Base-by-base conservation (phyloP, 2,329 filamentous ascomycete species). In the Saccharata proteae region DNA sequence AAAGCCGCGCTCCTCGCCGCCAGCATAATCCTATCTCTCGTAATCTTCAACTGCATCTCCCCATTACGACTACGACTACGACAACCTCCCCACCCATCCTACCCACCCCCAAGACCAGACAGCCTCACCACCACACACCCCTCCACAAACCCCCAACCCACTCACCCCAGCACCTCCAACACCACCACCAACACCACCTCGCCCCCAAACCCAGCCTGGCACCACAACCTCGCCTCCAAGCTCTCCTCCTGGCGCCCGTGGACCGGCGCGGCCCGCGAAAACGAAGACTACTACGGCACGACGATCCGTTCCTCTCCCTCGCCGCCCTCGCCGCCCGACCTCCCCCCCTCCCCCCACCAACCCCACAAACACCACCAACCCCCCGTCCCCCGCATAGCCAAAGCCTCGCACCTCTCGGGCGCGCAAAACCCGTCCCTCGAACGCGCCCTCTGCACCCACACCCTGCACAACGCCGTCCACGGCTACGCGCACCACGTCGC, bases 401-500 rank as follows among this genome's bases (percentile, higher is more conserved):
- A 37, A 31, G 27, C 38, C 2, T 37, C 39, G 12, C 30, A 36
- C 17, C 34, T 34, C 9, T 30, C 35, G 27, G 17, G 18, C 6
- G 24, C 21, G 8, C n/a, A 20, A 12, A 34, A 38, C 23, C 28
- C 43, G 7, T 38, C 52, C 13, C 55, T 54, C 33, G 50, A 57
- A 30, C 41, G 43, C 13, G 54, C 54, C 3, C 36, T 60, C n/a
- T 38, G 43, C 10, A 52, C 40, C 12, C 55, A 60, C 31, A 28
- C 43, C 24, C 39, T 44, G 15, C 55, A 58, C 31, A 51, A 52
- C 13, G 33, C 43, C 18, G 35, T 44, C 19, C 51, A 54, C 39
- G 50, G 50, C 4, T 59, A 60, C 26, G 44, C 45, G 14, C 49
- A 52, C 42, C 36, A 48, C 25, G 43, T 57, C 4, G 41, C 59